Percentiles rank a stretch among this genome's conserved stretches.
Evolutionary conservation across 495 filamentous ascomycete genomes (phyloP).

Genomic region (Penicillium roqueforti): DNA sequence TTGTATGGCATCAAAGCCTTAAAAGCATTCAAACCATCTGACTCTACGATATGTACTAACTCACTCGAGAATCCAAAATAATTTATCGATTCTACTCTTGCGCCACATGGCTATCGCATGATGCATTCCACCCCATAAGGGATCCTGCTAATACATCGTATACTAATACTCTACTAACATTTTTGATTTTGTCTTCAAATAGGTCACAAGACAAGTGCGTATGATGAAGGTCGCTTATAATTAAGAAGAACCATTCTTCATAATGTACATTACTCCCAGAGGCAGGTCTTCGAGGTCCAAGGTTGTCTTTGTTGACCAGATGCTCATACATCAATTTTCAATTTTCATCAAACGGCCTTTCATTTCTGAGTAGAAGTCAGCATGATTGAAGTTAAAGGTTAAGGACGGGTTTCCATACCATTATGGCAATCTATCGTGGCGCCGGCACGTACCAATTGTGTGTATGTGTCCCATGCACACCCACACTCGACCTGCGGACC

Average conservation of each 20-base stretch:
- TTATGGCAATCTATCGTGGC: conserved; percentile 26
- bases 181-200: not conserved
- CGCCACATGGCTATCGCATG: conserved; percentile 17
- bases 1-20: not conserved
- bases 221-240: not conserved
- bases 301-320: not conserved
- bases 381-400: not conserved
- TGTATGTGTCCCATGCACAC: conserved; percentile 2
- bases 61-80: not conserved
- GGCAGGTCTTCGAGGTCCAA: not conserved
- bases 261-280: not conserved
- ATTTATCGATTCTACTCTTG: not conserved
- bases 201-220: not conserved
- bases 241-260: not conserved
- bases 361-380: conserved; percentile 19
- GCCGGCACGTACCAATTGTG: conserved; percentile 28
- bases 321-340: not conserved
- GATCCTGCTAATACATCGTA: not conserved
- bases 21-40: not conserved
- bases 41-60: not conserved
- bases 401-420: conserved; percentile 23
- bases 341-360: conserved; percentile 7
- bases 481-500: not conserved
- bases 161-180: not conserved
- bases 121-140: conserved; percentile 9